A percentile compares a stretch with the other conserved stretches of the same genome.
Conservation (phyloP, 352 stramenopile genomes). For the Pythium dissotocum region DNA sequence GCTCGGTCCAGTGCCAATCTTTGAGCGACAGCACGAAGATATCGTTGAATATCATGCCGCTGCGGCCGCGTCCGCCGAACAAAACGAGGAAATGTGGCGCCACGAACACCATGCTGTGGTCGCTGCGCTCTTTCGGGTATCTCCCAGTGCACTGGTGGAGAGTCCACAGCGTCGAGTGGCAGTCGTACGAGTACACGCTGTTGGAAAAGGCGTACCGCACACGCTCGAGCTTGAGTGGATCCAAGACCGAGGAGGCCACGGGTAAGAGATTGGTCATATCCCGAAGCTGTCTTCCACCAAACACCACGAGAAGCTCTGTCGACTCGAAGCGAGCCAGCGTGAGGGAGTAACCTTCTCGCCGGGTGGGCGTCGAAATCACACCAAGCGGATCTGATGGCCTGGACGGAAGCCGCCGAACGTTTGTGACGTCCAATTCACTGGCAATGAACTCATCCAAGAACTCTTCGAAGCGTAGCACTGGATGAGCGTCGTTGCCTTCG, state of each 20-base stretch:
- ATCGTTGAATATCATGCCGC: constrained; percentile 54
- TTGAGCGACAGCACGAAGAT: constrained; percentile 46
- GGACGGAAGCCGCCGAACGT: constrained; percentile 16
- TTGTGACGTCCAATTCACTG: constrained; percentile 16
- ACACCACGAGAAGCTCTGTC: constrained; percentile 34
- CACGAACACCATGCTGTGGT: constrained; percentile 60
- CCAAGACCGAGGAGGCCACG: constrained; percentile 14
- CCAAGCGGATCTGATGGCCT: constrained; percentile 39
- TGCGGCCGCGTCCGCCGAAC: constrained; percentile 54
- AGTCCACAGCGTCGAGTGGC: constrained; percentile 36
- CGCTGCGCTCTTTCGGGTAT: constrained; percentile 45
- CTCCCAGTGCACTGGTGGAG: constrained; percentile 40
- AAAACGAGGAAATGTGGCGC: constrained; percentile 47
- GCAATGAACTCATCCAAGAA: constrained; percentile 27
- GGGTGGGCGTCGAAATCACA: constrained; percentile 48
- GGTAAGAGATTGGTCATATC: constrained; percentile 51
- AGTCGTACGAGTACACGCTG: constrained; percentile 53
- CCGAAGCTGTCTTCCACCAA: constrained; percentile 53
- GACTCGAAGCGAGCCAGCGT: constrained; percentile 38
- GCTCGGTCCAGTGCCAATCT: constrained; percentile 47
- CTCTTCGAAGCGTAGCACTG: constrained; percentile 8
- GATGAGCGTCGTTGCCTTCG: background rate
- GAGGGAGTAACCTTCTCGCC: constrained; percentile 62
- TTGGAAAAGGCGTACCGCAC: constrained; percentile 64
- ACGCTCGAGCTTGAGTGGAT: constrained; percentile 56